These are phyloP conservation scores for Saprolegnia parasitica DNA, from an alignment of 352 stramenopile species.

Conservation along the genomic window DNA sequence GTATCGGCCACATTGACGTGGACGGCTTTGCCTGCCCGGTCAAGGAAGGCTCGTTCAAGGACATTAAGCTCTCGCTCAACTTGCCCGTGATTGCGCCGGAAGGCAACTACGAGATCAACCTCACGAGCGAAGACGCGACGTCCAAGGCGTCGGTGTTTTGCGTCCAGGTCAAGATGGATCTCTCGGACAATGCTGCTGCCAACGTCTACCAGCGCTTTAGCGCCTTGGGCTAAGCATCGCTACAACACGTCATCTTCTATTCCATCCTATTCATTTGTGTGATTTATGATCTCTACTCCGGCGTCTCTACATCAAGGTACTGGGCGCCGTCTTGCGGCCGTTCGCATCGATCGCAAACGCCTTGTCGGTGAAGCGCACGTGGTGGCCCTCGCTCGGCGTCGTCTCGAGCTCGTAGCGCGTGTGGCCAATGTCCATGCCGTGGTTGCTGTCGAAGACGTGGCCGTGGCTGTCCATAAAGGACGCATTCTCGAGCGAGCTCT, in stretches of 20 bases:
- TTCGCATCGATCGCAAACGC: background rate
- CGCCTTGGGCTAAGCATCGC: background rate
- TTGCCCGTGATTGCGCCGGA: conserved; percentile 68
- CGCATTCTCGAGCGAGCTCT: background rate
- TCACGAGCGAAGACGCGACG: conserved; percentile 49
- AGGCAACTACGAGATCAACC: conserved; percentile 78
- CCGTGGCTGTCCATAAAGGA: background rate
- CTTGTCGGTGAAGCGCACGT: conserved; percentile 2
- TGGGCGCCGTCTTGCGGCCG: conserved; percentile 3
- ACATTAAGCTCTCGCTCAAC: conserved; percentile 78
- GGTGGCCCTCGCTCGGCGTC: background rate
- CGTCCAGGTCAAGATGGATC: conserved; percentile 68
- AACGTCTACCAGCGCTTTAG: conserved; percentile 4
- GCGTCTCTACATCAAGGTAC: background rate
- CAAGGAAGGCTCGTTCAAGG: conserved; percentile 52
- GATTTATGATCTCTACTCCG: background rate
- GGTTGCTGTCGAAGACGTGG: no score
- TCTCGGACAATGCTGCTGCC: conserved; percentile 34
- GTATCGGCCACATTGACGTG: conserved; percentile 81
- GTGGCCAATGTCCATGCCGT: no score
- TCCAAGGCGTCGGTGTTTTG: conserved; percentile 58
- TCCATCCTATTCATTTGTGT: no score
- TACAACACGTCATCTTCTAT: no score
- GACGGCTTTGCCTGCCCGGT: conserved; percentile 74
- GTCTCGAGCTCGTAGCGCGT: conserved; percentile 6